phyloP scores from a whole-genome alignment of 2,329 filamentous ascomycete genomes.

The Blumeria graminis region DNA sequence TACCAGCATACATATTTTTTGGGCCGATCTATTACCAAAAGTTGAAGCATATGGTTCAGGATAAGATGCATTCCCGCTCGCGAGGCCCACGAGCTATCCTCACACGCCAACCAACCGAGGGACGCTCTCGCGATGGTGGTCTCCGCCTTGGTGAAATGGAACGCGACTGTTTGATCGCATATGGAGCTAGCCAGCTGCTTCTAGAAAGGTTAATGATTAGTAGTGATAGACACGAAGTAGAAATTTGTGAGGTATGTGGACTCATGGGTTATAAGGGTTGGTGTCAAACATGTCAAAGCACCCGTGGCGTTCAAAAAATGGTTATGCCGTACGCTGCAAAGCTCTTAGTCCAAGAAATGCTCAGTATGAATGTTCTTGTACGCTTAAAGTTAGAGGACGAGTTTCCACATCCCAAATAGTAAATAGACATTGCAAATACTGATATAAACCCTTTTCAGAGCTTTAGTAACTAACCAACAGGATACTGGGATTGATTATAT shows the following conservation, averaged over 20 bases:
- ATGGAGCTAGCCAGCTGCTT: constrained; percentile 78
- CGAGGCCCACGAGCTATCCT: constrained; percentile 77
- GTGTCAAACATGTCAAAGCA: constrained; percentile 80
- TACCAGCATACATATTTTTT: constrained; percentile 94
- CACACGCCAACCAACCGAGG: constrained; percentile 88
- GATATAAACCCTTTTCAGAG: no score
- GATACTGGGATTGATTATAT: no score
- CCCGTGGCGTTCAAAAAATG: constrained; percentile 68
- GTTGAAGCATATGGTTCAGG: constrained; percentile 98
- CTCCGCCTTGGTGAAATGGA: constrained; percentile 95
- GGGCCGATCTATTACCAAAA: constrained; percentile 99
- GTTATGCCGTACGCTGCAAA: constrained; percentile 96
- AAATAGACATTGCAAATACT: not conserved
- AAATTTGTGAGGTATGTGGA: constrained; percentile 83
- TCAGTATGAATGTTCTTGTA: constrained; percentile 98
- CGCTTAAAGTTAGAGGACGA: constrained; percentile 78
- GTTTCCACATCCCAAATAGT: constrained; percentile 33
- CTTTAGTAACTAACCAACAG: no score
- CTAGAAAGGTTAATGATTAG: constrained; percentile 87
- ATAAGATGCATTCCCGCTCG: constrained; percentile 95
- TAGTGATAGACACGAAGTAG: constrained; percentile 72
- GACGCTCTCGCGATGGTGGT: constrained; percentile 77
- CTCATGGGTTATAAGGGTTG: constrained; percentile 90
- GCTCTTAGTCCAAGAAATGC: constrained; percentile 79
- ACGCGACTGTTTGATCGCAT: constrained; percentile 90